Percentiles rank a stretch among this genome's conserved stretches.
Conservation (phyloP, 2,329 filamentous ascomycete species). For the Lasiodiplodia hormozganensis region DNA sequence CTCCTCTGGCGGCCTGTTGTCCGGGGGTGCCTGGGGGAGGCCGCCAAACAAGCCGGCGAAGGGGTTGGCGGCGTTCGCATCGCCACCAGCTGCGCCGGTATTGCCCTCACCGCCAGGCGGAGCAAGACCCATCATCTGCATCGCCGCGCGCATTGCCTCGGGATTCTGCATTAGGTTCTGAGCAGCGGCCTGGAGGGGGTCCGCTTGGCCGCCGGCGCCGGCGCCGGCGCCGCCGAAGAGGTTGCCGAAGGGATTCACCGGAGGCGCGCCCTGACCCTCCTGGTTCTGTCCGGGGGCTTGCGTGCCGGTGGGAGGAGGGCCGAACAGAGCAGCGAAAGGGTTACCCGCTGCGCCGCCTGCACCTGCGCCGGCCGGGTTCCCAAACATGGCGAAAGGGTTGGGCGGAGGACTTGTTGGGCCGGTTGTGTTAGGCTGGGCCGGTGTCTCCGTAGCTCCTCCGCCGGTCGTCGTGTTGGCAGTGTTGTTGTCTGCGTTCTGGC, state of each 20-base stretch:
- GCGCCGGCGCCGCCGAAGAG: conserved; percentile 59
- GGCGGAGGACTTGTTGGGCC: conserved; percentile 40
- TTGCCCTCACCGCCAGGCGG: conserved; percentile 50
- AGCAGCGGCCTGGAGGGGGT: conserved; percentile 57
- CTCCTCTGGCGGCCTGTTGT: conserved; percentile 92
- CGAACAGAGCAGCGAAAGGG: conserved; percentile 68
- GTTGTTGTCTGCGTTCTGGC: conserved; percentile 32
- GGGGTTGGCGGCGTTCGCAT: conserved; percentile 55
- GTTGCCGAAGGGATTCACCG: conserved; percentile 69
- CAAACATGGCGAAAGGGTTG: conserved; percentile 57
- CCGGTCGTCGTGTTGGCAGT: conserved; percentile 35
- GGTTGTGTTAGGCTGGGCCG: conserved; percentile 46
- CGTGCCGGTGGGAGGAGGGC: conserved; percentile 36
- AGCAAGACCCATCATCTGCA: conserved; percentile 60
- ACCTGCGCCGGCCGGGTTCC: conserved; percentile 42
- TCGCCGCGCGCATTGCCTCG: conserved; percentile 60
- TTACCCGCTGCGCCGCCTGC: conserved; percentile 51
- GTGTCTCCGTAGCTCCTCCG: conserved; percentile 46
- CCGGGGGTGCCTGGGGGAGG: conserved; percentile 59
- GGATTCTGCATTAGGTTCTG: conserved; percentile 64
- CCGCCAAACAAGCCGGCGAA: conserved; percentile 52
- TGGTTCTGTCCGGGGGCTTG: conserved; percentile 41
- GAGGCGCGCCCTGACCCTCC: conserved; percentile 37
- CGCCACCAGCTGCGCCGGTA: conserved; percentile 47
- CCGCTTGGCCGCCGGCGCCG: conserved; percentile 44